These are phyloP conservation scores for Saccharomycopsis hybrid DNA, from an alignment of 1,139 yeast species.

Conservation along the genomic window DNA sequence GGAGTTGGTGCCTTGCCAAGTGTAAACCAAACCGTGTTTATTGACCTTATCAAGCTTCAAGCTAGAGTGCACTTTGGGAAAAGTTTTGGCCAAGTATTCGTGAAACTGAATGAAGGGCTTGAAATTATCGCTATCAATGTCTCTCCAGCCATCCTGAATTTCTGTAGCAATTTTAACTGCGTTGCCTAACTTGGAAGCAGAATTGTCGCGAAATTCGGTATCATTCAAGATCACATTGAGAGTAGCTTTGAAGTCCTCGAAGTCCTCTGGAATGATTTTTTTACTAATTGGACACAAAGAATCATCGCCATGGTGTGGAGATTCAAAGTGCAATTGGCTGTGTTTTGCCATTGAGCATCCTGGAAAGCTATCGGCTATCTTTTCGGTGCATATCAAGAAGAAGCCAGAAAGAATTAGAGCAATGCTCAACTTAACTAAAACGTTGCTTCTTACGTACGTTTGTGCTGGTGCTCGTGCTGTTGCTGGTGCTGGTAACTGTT, in stretches of 20 bases:
- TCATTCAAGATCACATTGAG: conserved; percentile 31
- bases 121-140: conserved; percentile 32
- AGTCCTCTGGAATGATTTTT: conserved; percentile 7
- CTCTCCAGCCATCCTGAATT: conserved; percentile 39
- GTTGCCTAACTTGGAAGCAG: conserved; percentile 41
- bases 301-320: too few relatives aligned
- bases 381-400: too few relatives aligned
- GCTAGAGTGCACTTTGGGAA: conserved; percentile 49
- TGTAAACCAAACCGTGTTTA: conserved; percentile 57
- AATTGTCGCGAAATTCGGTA: conserved; percentile 33
- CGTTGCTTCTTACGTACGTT: too few relatives aligned
- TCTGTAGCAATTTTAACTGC: conserved; percentile 61
- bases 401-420: too few relatives aligned
- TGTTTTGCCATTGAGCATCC: too few relatives aligned
- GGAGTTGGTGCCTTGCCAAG: conserved; percentile 55
- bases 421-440: too few relatives aligned
- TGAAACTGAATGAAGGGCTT: conserved; percentile 45
- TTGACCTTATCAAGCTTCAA: conserved; percentile 53
- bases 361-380: too few relatives aligned
- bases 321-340: too few relatives aligned
- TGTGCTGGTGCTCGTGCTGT: too few relatives aligned
- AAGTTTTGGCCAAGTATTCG: conserved; percentile 45
- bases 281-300: conserved; percentile 10
- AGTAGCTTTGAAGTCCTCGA: background rate
- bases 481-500: too few relatives aligned